Percentiles rank a stretch among this genome's conserved stretches.
Conservation (phyloP, 768 basidiomycete genomes). For the Suillus luteus region DNA sequence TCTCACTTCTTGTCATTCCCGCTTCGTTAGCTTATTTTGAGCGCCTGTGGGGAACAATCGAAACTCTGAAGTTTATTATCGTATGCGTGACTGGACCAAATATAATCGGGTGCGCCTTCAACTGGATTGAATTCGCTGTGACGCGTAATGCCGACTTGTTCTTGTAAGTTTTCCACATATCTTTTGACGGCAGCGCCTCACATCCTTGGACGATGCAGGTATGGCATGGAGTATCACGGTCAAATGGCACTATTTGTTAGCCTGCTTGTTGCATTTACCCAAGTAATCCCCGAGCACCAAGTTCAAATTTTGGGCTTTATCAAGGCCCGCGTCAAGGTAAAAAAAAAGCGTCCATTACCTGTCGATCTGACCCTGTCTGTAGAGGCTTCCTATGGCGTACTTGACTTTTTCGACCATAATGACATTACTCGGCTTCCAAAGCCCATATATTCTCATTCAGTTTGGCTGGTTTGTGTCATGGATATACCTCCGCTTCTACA, state of each 20-base stretch:
- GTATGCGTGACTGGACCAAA: constrained; percentile 82
- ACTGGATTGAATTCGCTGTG: constrained; percentile 81
- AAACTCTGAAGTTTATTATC: constrained; percentile 83
- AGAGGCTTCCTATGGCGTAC: constrained; percentile 95
- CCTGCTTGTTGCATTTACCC: constrained; percentile 94
- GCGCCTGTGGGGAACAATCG: constrained; percentile 88
- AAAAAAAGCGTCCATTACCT: neutral
- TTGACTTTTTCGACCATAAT: constrained; percentile 87
- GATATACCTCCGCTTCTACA: constrained; percentile 97
- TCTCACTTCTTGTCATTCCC: constrained; percentile 76
- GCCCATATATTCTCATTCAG: constrained; percentile 91
- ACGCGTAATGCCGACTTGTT: constrained; percentile 73
- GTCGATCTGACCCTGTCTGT: constrained; percentile 16
- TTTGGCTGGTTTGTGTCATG: constrained; percentile 99
- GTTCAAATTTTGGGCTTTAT: constrained; percentile 87
- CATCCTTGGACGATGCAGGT: constrained; percentile 47
- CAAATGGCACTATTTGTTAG: constrained; percentile 90
- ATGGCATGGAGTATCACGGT: constrained; percentile 88
- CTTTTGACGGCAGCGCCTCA: constrained; percentile 17
- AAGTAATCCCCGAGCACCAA: constrained; percentile 97
- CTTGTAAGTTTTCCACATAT: constrained; percentile 54
- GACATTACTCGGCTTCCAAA: constrained; percentile 81
- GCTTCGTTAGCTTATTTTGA: constrained; percentile 89
- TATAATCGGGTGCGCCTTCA: constrained; percentile 84
- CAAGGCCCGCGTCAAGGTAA: constrained; percentile 88